Evolutionary conservation across 2,329 filamentous ascomycete species (phyloP), one percentile per base, ranked within the genome.

Genomic region (Ophiocordyceps australis): DNA sequence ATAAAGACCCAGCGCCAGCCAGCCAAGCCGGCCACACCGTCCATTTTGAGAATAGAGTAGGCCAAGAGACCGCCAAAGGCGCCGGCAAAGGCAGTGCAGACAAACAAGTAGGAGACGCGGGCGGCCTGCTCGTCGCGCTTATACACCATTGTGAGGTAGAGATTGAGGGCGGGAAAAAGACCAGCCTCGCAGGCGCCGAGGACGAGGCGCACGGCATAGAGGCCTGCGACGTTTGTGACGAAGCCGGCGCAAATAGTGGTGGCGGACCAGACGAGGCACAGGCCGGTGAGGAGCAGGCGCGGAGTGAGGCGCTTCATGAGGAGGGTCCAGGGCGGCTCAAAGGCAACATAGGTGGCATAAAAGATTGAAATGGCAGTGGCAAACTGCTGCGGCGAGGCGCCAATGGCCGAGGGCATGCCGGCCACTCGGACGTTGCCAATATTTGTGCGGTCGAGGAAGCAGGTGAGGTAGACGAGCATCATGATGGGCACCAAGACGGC

Each of bases 381-480:
- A 24, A 45, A 49, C 25, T 45, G 33, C 22, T 42, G 35, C 9
- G 42, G 33, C 7, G 37, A 37, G 20, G 47, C 39, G 10, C 40
- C 35, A n/a, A 50, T 36, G 24, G 46, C 45, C 12, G 46, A 34
- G 11, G 41, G 41, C 32, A 52, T 42, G 14, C 45, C 47, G 15
- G 42, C 42, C 4, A 47, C 42, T 7, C 46, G 39, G 11, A 46
- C 42, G 26, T 43, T 49, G 31, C 40, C 46, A 41, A 67, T 65
- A 34, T 63, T 65, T 13, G 51, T 50, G 28, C 65, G 52, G 40
- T 72, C 66, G 21, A 68, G 46, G 35, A 63, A 66, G 32, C 57
- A 64, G 4, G 54, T 52, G 13, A 71, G 37, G 32, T 66, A 71
- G 5, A 67, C 51, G 24, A 65, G 41, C 54, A 64, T 65, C 30